Percentiles rank a stretch among this genome's conserved stretches.
Evolutionary conservation across 495 filamentous ascomycete genomes (phyloP).

Genomic region (Hypoxylon crocopeplum): DNA sequence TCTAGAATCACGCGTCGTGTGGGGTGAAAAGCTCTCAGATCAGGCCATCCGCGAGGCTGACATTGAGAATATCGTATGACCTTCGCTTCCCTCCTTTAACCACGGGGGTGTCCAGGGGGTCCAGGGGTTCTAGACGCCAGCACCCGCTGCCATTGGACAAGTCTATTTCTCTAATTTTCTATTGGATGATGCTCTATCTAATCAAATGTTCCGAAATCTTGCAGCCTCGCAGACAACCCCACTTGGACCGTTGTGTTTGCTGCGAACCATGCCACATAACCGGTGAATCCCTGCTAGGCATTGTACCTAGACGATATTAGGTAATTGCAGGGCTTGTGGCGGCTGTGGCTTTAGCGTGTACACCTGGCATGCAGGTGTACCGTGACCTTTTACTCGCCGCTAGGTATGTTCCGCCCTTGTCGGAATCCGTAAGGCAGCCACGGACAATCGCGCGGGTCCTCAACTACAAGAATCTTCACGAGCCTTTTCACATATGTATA

Average conservation of each 20-base stretch:
- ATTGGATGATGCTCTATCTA: constrained; percentile 13
- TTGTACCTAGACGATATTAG: neutral
- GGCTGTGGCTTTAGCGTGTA: constrained; percentile 30
- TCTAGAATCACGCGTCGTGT: constrained; percentile 37
- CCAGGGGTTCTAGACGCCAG: constrained; percentile 22
- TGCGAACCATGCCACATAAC: too few species aligned
- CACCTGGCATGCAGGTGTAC: too few species aligned
- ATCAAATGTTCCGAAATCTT: constrained; percentile 3
- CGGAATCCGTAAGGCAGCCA: too few species aligned
- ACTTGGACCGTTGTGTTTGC: constrained; percentile 28
- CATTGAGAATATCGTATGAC: constrained; percentile 42
- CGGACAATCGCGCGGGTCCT: neutral
- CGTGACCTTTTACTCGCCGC: too few species aligned
- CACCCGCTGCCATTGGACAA: constrained; percentile 17
- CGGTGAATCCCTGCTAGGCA: too few species aligned
- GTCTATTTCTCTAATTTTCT: neutral
- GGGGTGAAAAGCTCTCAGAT: constrained; percentile 36
- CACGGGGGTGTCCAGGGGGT: constrained; percentile 18
- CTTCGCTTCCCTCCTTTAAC: constrained; percentile 27
- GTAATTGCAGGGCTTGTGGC: neutral
- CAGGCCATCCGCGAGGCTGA: constrained; percentile 44
- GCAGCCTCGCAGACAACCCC: constrained; percentile 21
- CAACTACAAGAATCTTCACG: too few species aligned
- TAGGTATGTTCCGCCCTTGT: too few species aligned
- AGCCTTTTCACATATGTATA: too few species aligned